Evolutionary conservation across 2,329 filamentous ascomycete genomes (phyloP).

Genomic region (Hypoxylon rubiginosum): DNA sequence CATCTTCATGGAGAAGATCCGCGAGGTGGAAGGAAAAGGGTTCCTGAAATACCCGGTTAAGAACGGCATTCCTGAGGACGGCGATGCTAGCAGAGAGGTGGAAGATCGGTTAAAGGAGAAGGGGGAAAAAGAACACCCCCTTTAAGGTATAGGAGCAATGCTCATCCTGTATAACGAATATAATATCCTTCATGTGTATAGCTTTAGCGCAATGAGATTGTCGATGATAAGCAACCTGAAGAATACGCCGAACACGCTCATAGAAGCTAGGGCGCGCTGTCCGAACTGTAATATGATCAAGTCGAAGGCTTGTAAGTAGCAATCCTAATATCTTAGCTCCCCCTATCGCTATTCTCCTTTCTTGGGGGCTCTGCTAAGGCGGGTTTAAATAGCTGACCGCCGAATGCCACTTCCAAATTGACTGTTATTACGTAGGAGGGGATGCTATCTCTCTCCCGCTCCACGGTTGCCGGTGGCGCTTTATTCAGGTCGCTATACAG

Average conservation of each 20-base stretch:
- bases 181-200: not conserved
- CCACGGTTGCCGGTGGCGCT: not conserved
- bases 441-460: slow-evolving; percentile 2
- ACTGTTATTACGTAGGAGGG: not conserved
- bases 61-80: slow-evolving; percentile 45
- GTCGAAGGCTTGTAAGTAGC: too few relatives aligned
- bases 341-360: not conserved
- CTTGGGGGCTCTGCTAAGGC: not conserved
- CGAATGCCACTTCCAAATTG: too few relatives aligned
- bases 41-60: slow-evolving; percentile 43
- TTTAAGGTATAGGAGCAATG: slow-evolving; percentile 17
- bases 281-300: too few relatives aligned
- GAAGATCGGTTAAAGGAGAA: slow-evolving; percentile 42
- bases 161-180: not conserved
- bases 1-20: slow-evolving; percentile 47
- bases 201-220: not conserved
- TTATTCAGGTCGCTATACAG: not conserved
- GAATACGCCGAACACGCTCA: too few relatives aligned
- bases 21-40: slow-evolving; percentile 44
- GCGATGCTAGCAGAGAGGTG: slow-evolving; percentile 43
- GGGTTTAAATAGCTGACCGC: not conserved
- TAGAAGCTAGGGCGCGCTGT: too few relatives aligned
- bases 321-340: not conserved
- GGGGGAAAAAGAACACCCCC: slow-evolving; percentile 41
- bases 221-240: not conserved